These are phyloP conservation scores for Trichophyton benhamiae DNA, from an alignment of 2,329 filamentous ascomycete species.

Conservation along the genomic window DNA sequence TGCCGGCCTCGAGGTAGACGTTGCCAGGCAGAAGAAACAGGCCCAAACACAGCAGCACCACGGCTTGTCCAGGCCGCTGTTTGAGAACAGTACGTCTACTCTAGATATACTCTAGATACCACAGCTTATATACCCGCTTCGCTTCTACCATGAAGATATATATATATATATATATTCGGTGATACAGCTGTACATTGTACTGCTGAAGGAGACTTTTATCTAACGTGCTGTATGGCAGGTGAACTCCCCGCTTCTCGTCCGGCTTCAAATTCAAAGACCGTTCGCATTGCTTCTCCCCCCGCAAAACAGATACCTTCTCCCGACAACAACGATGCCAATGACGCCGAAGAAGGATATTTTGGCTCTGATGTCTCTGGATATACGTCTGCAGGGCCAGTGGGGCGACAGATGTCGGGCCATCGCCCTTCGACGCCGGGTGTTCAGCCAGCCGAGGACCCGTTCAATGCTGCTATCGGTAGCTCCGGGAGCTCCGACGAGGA, in stretches of 20 bases:
- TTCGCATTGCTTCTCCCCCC: conserved; percentile 30
- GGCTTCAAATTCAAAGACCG: conserved; percentile 1
- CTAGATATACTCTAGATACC: neutral
- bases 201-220: neutral
- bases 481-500: conserved; percentile 20
- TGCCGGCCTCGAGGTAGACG: neutral
- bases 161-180: neutral
- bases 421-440: neutral
- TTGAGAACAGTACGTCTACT: neutral
- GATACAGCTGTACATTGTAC: neutral
- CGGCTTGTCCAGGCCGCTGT: neutral
- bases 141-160: neutral
- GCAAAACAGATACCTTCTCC: conserved; percentile 17
- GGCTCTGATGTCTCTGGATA: neutral
- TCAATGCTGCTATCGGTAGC: conserved; percentile 12
- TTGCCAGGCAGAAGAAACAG: neutral
- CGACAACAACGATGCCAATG: neutral
- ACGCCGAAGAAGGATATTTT: neutral
- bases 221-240: neutral
- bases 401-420: neutral
- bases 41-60: neutral
- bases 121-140: neutral
- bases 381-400: neutral
- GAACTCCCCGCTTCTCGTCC: neutral
- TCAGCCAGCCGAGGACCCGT: neutral